Evolutionary conservation across 2,329 filamentous ascomycete species (phyloP), one percentile per base, ranked within the genome.

Genomic region (Ophiostoma populinum): DNA sequence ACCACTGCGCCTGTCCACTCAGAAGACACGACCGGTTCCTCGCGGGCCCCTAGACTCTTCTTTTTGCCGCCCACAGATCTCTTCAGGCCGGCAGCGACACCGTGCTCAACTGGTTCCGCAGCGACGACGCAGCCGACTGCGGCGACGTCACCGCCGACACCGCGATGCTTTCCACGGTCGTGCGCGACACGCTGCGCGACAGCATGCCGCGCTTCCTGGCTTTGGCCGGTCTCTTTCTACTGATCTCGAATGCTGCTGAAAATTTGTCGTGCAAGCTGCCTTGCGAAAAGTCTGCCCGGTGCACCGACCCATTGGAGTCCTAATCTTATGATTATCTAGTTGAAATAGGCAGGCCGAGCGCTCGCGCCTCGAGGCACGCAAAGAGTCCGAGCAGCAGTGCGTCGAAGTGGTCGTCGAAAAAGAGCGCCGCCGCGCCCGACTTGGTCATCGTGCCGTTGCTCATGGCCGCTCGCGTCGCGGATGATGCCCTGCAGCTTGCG

Each of bases 401-500:
- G 43, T 77, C 69, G 40, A 82, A 83, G 43, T 70, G 77, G 32
- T 76, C 70, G 40, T 76, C 69, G 2, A 65, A 63, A 49, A 80
- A 72, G 15, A 71, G 61, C 11, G 72, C 67, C 5, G 28, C 25
- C 2, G 17, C 32, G 10, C 32, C 33, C 22, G 34, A 20, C 27
- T 36, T 40, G 7, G 33, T 27, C 13, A 29, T 24, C 20, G 13
- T 9, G 35, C 30, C 32, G 32, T 28, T 34, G 22, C 24, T 31
- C 2, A 38, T 35, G 4, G 27, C 34, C 15, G 31, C 33, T 34
- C 7, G 38, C 38, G 39, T 79, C 75, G 43, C 77, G 74, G 40
- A 83, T 65, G 43, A 85, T 65, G 25, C 75, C 75, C 51, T 86
- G 80, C 32, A 86, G 61, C 47, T 80, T 80, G 35, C 80, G 70